Evolutionary conservation across 257 asterid genomes (phyloP).

Genomic region (Jasminum sambac): DNA sequence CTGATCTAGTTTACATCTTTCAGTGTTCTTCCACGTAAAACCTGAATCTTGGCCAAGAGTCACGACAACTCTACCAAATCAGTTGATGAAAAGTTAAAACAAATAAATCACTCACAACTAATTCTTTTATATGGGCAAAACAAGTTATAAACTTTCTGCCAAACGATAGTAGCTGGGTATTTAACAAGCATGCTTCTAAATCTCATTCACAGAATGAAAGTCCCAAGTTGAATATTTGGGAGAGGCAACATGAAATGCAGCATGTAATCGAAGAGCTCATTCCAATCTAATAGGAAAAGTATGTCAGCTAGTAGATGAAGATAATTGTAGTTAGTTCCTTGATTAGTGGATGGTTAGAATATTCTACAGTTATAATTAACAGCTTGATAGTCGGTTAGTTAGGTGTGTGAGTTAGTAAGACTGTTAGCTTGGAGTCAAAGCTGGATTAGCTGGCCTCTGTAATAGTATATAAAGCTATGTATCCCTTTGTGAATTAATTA

Average conservation of each 20-base stretch:
- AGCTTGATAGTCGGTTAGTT: no score
- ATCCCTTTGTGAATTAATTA: no score
- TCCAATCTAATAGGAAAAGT: no score
- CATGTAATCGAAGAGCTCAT: conserved; percentile 8
- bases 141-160: background rate
- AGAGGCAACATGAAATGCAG: background rate
- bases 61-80: background rate
- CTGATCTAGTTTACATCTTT: background rate
- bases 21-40: background rate
- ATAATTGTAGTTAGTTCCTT: no score
- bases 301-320: no score
- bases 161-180: background rate
- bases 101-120: background rate
- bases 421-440: no score
- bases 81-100: background rate
- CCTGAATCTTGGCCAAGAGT: background rate
- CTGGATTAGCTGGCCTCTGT: no score
- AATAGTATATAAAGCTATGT: no score
- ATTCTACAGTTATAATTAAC: no score
- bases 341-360: no score
- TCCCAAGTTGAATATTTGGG: conserved; percentile 4
- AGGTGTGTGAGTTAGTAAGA: no score
- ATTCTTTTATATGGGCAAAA: background rate
- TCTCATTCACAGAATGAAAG: background rate
- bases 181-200: background rate